Base-by-base conservation (phyloP, 805 yeast genomes). In the Candida silvatica region DNA sequence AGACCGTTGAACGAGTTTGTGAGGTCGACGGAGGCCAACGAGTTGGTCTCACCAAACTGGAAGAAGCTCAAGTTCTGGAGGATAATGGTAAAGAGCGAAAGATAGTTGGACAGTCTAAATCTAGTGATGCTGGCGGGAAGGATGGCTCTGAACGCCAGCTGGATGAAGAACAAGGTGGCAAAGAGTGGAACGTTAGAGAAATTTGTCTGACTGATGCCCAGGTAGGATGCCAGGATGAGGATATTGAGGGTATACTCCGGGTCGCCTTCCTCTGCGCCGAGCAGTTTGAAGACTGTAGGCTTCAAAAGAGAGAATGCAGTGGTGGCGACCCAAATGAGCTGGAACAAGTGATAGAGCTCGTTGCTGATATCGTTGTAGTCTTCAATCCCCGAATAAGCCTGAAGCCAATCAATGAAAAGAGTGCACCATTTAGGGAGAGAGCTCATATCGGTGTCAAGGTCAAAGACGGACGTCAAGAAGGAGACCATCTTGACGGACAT, bases 1-100 rank as follows among this genome's bases (percentile, higher is more conserved):
- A 88, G 65, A 0, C 98, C 98, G 52, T 90, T 90, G 56, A 92
- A 92, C 0, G 96, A 88, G 52, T 90, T 88, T 0, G 95, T 75
- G 17, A 92, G 66, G 48, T 90, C 97, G 17, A 92, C 77, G 0
- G 97, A 80, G 0, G 97, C 90, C 45, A 92, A 67, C 27, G 95
- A 85, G 51, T 92, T 92, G 0, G 97, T 87, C 34, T 84, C 85
- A 0, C 97, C 97, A 53, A 81, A 67, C 16, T 84, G 83, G 61
- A 84, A 92, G 52, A 90, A 92, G 0, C 87, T 61, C 28, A 86
- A 62, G 45, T 85, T 78, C 51, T 86, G 94, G 32, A 86, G 44
- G 17, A 80, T 53, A 3, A 86, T 43, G 2, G 61, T 58, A 38
- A 69, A 56, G 3, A 64, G 29, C 0, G 58, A 37, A 4, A 51